Percentiles rank a stretch among this genome's conserved stretches.
Evolutionary conservation across 345 rosid genomes (phyloP).

Genomic region (Ceriops decandra): DNA sequence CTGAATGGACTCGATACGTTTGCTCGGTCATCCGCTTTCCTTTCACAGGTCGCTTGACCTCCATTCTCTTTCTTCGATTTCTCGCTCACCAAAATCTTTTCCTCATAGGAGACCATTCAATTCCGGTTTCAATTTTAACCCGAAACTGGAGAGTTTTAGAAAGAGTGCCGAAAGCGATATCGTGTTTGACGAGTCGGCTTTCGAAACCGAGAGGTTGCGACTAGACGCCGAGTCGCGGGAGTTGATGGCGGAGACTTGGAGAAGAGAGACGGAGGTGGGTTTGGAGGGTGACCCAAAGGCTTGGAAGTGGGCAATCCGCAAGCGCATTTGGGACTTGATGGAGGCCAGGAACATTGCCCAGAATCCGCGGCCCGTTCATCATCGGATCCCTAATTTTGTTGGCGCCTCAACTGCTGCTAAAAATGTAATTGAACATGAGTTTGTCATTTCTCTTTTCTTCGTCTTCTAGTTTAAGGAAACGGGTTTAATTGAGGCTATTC

Average conservation of each 20-base stretch:
- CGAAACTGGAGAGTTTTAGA: slow-evolving; percentile 21
- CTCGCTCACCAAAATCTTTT: neutral
- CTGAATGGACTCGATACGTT: slow-evolving; percentile 26
- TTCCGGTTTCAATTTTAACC: slow-evolving; percentile 10
- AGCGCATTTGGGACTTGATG: slow-evolving; percentile 83
- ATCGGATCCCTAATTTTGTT: slow-evolving; percentile 87
- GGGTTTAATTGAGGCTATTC: neutral
- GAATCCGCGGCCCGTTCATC: slow-evolving; percentile 87
- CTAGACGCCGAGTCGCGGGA: slow-evolving; percentile 65
- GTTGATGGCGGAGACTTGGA: slow-evolving; percentile 61
- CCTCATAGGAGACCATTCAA: neutral
- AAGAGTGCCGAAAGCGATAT: slow-evolving; percentile 11
- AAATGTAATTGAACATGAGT: slow-evolving; percentile 31
- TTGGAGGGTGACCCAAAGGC: slow-evolving; percentile 55
- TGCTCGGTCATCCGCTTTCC: slow-evolving; percentile 11
- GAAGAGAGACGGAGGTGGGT: slow-evolving; percentile 33
- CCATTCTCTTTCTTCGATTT: neutral
- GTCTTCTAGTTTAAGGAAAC: neutral
- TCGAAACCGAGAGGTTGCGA: slow-evolving; percentile 58
- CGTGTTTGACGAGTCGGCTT: slow-evolving; percentile 52
- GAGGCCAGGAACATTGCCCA: slow-evolving; percentile 63
- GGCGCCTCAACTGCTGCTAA: slow-evolving; percentile 72
- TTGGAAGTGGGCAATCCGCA: slow-evolving; percentile 88
- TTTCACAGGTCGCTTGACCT: neutral
- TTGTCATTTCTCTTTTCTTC: neutral